A percentile compares a stretch with the other conserved stretches of the same genome.
phyloP scores from a whole-genome alignment of 176 grass and related monocot genomes.

The Aegilops sharonensis region DNA sequence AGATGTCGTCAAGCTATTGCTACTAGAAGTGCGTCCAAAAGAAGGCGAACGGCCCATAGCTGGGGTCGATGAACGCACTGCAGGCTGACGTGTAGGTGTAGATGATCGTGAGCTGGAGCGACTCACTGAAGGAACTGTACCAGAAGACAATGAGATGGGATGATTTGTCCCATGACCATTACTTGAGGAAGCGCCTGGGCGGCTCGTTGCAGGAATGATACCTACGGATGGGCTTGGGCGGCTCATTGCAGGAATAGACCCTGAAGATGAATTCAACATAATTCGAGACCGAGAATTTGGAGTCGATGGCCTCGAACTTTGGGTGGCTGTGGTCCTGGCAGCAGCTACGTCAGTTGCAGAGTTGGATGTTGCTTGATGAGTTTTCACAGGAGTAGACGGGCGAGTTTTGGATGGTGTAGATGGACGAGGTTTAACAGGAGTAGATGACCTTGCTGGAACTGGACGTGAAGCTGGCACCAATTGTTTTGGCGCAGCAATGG shows the following conservation, averaged over 20 bases:
- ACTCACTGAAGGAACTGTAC: slow-evolving; percentile 49
- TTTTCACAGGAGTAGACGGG: slow-evolving; percentile 61
- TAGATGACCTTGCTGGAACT: slow-evolving; percentile 60
- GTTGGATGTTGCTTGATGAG: slow-evolving; percentile 30
- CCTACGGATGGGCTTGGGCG: slow-evolving; percentile 33
- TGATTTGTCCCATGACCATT: slow-evolving; percentile 38
- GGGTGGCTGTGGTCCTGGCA: slow-evolving; percentile 36
- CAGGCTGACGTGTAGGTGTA: slow-evolving; percentile 63
- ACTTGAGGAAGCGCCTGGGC: slow-evolving; percentile 45
- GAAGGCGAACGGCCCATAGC: slow-evolving; percentile 63
- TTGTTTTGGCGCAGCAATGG: slow-evolving; percentile 46
- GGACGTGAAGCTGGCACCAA: slow-evolving; percentile 55
- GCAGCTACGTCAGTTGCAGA: slow-evolving; percentile 40
- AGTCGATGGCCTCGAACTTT: slow-evolving; percentile 77
- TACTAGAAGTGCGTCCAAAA: slow-evolving; percentile 52
- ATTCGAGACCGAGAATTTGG: slow-evolving; percentile 59
- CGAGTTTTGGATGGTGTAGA: slow-evolving; percentile 65
- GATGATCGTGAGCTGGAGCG: slow-evolving; percentile 73
- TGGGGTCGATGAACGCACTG: slow-evolving; percentile 43
- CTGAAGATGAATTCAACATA: slow-evolving; percentile 44
- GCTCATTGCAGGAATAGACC: slow-evolving; percentile 27
- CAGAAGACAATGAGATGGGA: slow-evolving; percentile 43
- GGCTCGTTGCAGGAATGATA: slow-evolving; percentile 22
- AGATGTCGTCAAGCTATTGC: slow-evolving; percentile 44
- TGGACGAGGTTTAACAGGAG: slow-evolving; percentile 69